These are phyloP conservation scores for Alnus rubra DNA, from an alignment of 306 rosid species.

Conservation along the genomic window DNA sequence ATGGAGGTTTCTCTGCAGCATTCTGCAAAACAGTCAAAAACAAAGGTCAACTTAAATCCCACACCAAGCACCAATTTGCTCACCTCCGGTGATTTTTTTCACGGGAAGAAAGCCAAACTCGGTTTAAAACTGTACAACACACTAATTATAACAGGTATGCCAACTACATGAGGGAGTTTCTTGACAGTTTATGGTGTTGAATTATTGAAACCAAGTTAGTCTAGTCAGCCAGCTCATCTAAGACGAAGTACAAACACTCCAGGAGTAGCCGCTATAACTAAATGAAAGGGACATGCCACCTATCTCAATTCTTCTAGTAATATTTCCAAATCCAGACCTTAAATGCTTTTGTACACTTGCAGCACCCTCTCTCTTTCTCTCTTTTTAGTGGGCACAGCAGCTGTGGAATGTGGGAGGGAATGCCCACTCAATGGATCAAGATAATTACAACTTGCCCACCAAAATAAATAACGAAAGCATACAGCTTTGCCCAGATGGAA, in stretches of 20 bases:
- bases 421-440: constrained; percentile 25
- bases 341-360: constrained; percentile 57
- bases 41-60: neutral
- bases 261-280: constrained; percentile 58
- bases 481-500: neutral
- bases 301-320: constrained; percentile 40
- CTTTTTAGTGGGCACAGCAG: constrained; percentile 31
- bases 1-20: constrained; percentile 93
- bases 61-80: too few relatives aligned
- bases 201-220: constrained; percentile 26
- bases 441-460: constrained; percentile 28
- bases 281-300: constrained; percentile 75
- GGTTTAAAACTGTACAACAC: neutral
- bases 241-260: constrained; percentile 36
- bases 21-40: constrained; percentile 41
- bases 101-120: too few relatives aligned
- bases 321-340: constrained; percentile 59
- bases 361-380: constrained; percentile 18
- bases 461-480: neutral
- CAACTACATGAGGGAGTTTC: neutral
- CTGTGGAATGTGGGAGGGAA: constrained; percentile 38
- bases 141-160: neutral
- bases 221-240: constrained; percentile 45
- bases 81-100: too few relatives aligned
- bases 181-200: constrained; percentile 8